phyloP scores from a whole-genome alignment of 257 asterid genomes.

The Primulina eburnea region DNA sequence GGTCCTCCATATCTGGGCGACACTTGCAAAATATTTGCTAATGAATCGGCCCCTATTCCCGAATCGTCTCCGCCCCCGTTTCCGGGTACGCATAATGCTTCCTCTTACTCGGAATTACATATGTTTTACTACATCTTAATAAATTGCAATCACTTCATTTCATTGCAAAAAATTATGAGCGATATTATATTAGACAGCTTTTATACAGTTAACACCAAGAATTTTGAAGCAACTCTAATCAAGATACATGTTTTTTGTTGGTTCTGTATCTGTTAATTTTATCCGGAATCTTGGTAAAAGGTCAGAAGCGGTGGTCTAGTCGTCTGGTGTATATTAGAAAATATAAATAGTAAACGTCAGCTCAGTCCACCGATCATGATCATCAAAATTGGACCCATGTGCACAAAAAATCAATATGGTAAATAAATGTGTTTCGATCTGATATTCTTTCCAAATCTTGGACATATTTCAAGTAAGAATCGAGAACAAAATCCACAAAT shows the following conservation, averaged over 20 bases:
- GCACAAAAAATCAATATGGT: no score
- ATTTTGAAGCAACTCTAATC: not conserved
- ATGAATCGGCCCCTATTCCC: constrained; percentile 23
- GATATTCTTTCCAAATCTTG: no score
- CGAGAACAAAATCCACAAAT: no score
- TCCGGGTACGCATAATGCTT: not conserved
- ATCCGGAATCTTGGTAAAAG: not conserved
- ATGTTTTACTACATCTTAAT: not conserved
- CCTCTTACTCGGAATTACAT: not conserved
- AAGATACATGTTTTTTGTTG: not conserved
- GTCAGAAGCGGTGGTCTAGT: no score
- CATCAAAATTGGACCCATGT: no score
- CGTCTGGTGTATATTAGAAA: no score
- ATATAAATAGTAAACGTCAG: no score
- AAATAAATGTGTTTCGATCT: no score
- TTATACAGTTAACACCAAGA: not conserved
- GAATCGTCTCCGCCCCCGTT: constrained; percentile 18
- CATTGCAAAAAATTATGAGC: not conserved
- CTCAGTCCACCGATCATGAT: no score
- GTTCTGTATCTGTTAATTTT: no score
- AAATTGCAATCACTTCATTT: not conserved
- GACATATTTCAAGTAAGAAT: no score
- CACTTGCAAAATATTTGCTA: constrained; percentile 32
- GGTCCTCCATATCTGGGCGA: constrained; percentile 31
- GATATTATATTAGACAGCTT: not conserved